phyloP scores from a whole-genome alignment of 1,284 basidiomycete genomes.

The Ceratobasidium sp. region DNA sequence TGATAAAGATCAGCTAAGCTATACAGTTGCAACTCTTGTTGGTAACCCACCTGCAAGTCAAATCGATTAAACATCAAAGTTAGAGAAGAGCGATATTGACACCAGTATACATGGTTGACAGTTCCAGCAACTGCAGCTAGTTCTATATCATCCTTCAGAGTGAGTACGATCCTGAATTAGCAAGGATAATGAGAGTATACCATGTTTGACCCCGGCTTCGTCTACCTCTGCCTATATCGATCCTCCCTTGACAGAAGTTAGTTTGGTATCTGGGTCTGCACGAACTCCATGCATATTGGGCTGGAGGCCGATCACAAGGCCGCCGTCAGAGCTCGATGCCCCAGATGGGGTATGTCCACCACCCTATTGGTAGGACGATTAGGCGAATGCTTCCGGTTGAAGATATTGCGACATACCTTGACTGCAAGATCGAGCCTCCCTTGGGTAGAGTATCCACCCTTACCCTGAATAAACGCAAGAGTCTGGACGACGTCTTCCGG shows the following conservation, averaged over 20 bases:
- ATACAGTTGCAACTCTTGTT: no score
- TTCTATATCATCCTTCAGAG: not conserved
- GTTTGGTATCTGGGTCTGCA: constrained; percentile 30
- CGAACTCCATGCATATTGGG: constrained; percentile 43
- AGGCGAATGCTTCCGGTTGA: constrained; percentile 72
- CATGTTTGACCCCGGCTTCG: constrained; percentile 43
- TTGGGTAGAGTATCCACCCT: not conserved
- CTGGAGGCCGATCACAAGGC: constrained; percentile 46
- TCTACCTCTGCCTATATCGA: constrained; percentile 37
- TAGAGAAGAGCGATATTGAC: no score
- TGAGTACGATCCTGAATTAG: no score
- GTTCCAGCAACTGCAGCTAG: constrained; percentile 16
- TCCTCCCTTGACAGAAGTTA: constrained; percentile 46
- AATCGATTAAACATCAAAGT: no score
- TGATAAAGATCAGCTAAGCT: not conserved
- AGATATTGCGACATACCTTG: constrained; percentile 60
- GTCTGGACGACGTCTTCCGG: not conserved
- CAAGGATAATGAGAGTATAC: constrained; percentile 3
- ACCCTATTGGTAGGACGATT: constrained; percentile 15
- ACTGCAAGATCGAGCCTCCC: constrained; percentile 35
- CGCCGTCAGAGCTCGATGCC: constrained; percentile 43
- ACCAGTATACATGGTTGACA: constrained; percentile 26
- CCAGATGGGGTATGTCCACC: constrained; percentile 44
- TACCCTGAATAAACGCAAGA: constrained; percentile 28
- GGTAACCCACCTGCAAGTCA: not conserved